Evolutionary conservation across 768 basidiomycete species (phyloP), one percentile per base, ranked within the genome.

Genomic region (Sporobolomyces pararoseus): DNA sequence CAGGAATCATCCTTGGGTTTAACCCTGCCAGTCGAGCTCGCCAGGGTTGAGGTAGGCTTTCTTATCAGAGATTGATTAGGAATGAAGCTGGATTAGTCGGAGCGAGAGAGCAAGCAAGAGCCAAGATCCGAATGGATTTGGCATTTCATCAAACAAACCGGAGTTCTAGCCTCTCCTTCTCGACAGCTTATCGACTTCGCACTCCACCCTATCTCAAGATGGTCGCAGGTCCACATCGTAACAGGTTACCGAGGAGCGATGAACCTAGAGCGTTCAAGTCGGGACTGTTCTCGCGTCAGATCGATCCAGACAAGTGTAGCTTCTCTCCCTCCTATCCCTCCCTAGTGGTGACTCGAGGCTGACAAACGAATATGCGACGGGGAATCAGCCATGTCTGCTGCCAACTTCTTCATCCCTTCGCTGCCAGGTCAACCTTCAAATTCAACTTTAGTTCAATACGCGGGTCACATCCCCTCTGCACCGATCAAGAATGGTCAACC

Each of bases 391-490:
- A 68, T 74, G 70, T 58, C 58, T 17, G 69, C 73, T 5, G 73
- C 70, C 27, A 68, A 58, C 47, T 74, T 74, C 73, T 74, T 65
- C 70, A 74, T 74, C 37, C 73, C 73, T 1, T 52, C 63, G 13
- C 54, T 95, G 57, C 92, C 92, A 25, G 87, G 85, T 71, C 82
- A 94, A 73, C 87, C 89, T 79, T 85, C 89, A 80, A 82, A 82
- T n/a, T 78, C 83, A 27, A 83, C 85, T 34, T 87, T 89, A 17
- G 79, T 93, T n/a, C 86, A 86, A 71, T 93, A 87, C 75, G 87
- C 89, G 14, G 92, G 92, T 3, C 90, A 93, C 79, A 81, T 94
- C 44, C 81, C 87, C n/a, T 87, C 90, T 2, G 90, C 70, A 89
- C 81, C 88, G 88, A 42, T 55, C 53, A 42, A 31, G 44, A 53